Base-by-base conservation (phyloP, 495 filamentous ascomycete genomes). In the Evansstolkia leycettana region DNA sequence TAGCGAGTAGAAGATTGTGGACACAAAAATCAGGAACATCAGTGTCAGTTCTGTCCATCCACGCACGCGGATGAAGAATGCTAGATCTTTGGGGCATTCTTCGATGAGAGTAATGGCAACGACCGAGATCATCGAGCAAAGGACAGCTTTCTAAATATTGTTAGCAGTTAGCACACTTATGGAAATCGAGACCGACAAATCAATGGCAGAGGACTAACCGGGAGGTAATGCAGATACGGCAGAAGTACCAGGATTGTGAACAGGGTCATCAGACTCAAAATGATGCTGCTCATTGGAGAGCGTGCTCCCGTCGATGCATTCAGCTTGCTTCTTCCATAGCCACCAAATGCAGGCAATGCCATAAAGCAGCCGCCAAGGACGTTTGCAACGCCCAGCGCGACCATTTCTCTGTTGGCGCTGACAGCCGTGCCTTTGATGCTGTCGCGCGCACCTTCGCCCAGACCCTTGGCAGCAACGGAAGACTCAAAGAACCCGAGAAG, bases 401-500 rank as follows among this genome's bases (percentile, higher is more conserved):
- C 82, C 43, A 99, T 77, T 52, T 99, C 90, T 14, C 90, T 75
- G 48, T 99, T 99, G 1, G 90, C 76, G 50, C 85, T 94, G 31
- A 96, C 66, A 20, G 77, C 62, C 49, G 92, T 80, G 17, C 76
- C 81, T 38, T 82, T 71, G 28, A 87, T 66, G 20, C 77, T 77
- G 44, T 74, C 69, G 7, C 53, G 49, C 12, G 60, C 55, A 13
- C 66, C 64, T 31, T 78, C 75, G 6, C 80, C 82, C 1, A 99
- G 59, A 38, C 80, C 83, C 58, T 96, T 96, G 19, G 90, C 92
- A 1, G 90, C 90, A n/a, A 99, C 86, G 0, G 87, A 93, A 17
- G 84, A 93, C 63, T 99, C 90, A 46, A 99, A 99, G 66, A 99
- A 99, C 13, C 90, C 90, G 5, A 99, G 75, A 14, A 99, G 67